Percentiles rank a stretch among this genome's conserved stretches.
Conservation (phyloP, 768 basidiomycete genomes). For the Mycena leptocephala region DNA sequence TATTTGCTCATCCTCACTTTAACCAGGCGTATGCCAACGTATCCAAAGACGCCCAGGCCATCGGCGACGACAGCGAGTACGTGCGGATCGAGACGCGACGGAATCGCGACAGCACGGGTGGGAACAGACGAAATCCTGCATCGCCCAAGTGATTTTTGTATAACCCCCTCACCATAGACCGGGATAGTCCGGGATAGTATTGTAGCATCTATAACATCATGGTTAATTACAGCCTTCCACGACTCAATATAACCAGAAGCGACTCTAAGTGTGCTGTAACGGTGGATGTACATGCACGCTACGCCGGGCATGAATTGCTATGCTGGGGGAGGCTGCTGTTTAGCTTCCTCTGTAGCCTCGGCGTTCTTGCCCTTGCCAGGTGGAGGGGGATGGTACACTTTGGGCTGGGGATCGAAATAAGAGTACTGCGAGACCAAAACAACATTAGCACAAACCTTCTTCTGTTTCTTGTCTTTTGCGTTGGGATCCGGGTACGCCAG, state of each 20-base stretch:
- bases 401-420: conserved; percentile 63
- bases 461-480: conserved; percentile 75
- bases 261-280: not conserved
- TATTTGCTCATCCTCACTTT: not conserved
- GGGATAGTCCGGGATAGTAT: no score
- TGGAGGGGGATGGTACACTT: conserved; percentile 88
- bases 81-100: conserved; percentile 85
- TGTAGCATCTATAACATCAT: not conserved
- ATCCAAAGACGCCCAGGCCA: conserved; percentile 28
- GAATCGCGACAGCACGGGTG: conserved; percentile 57
- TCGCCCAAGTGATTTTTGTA: no score
- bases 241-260: not conserved
- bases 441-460: conserved; percentile 62
- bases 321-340: conserved; percentile 13
- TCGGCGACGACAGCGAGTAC: conserved; percentile 81
- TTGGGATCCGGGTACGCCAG: conserved; percentile 90
- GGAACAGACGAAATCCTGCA: no score
- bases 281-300: not conserved
- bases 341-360: conserved; percentile 36
- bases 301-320: conserved; percentile 15
- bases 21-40: conserved; percentile 40
- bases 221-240: not conserved
- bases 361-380: conserved; percentile 83
- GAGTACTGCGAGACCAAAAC: not conserved
- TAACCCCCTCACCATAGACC: not conserved